phyloP scores from a whole-genome alignment of 306 rosid genomes.

The Citrullus amarus region DNA sequence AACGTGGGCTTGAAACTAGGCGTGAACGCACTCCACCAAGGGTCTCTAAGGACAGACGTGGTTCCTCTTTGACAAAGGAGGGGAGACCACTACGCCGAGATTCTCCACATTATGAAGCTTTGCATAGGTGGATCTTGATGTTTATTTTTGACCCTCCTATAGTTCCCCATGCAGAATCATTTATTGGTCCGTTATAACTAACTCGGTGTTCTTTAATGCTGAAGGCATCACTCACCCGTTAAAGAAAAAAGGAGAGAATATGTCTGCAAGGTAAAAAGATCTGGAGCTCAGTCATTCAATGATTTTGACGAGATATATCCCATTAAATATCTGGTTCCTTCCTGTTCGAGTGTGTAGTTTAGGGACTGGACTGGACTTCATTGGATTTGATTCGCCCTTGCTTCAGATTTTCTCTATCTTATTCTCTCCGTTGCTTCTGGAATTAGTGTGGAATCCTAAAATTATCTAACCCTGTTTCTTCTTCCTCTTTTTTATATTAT shows the following conservation, averaged over 20 bases:
- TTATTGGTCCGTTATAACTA: slow-evolving; percentile 62
- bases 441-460: not conserved
- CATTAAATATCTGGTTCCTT: slow-evolving; percentile 30
- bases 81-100: slow-evolving; percentile 58
- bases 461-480: slow-evolving; percentile 13
- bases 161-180: slow-evolving; percentile 75
- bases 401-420: slow-evolving; percentile 2
- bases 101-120: slow-evolving; percentile 68
- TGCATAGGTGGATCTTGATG: slow-evolving; percentile 97
- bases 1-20: slow-evolving; percentile 52
- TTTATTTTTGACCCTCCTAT: slow-evolving; percentile 61
- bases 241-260: slow-evolving; percentile 98
- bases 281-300: slow-evolving; percentile 41
- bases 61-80: slow-evolving; percentile 79
- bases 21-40: slow-evolving; percentile 42
- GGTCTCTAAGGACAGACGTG: slow-evolving; percentile 62
- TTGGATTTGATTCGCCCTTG: slow-evolving; percentile 3
- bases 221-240: slow-evolving; percentile 99
- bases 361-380: slow-evolving; percentile 13
- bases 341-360: slow-evolving; percentile 30
- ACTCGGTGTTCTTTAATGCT: slow-evolving; percentile 91
- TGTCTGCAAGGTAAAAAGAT: slow-evolving; percentile 96
- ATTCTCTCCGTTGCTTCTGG: slow-evolving; percentile 10
- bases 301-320: slow-evolving; percentile 30
- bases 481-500: slow-evolving; percentile 3